A percentile compares a stretch with the other conserved stretches of the same genome.
These are phyloP conservation scores for Hanseniaspora taiwanica DNA, from an alignment of 805 yeast genomes.

Conservation along the genomic window DNA sequence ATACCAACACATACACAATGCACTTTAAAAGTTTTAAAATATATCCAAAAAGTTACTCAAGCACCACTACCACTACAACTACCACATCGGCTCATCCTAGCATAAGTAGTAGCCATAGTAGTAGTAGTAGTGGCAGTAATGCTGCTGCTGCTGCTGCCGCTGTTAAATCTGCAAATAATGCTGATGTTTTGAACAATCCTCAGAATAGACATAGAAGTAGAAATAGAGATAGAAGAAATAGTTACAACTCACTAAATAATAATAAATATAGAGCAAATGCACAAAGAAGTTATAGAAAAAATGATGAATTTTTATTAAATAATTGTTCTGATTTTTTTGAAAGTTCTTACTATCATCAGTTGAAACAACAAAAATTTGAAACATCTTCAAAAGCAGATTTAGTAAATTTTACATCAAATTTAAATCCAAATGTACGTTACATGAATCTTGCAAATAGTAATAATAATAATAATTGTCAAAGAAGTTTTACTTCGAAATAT, in stretches of 20 bases:
- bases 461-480: background rate
- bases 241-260: background rate
- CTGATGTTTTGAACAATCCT: constrained; percentile 3
- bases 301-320: no score
- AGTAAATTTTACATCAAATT: background rate
- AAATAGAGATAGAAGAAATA: constrained; percentile 3
- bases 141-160: constrained; percentile 2
- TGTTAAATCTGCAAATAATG: constrained; percentile 2
- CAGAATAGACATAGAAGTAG: no score
- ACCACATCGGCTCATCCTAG: background rate
- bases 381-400: background rate
- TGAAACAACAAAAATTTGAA: background rate
- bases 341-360: background rate
- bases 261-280: background rate
- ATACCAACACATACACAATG: constrained; percentile 14
- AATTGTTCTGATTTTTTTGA: background rate
- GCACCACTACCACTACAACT: background rate
- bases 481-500: background rate
- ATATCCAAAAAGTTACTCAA: constrained; percentile 23
- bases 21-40: constrained; percentile 30
- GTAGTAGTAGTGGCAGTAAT: background rate
- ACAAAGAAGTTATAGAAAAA: no score
- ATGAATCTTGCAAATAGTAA: background rate
- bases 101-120: constrained; percentile 3
- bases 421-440: background rate